phyloP scores from a whole-genome alignment of 257 asterid genomes.

The Solanum tacnaense region DNA sequence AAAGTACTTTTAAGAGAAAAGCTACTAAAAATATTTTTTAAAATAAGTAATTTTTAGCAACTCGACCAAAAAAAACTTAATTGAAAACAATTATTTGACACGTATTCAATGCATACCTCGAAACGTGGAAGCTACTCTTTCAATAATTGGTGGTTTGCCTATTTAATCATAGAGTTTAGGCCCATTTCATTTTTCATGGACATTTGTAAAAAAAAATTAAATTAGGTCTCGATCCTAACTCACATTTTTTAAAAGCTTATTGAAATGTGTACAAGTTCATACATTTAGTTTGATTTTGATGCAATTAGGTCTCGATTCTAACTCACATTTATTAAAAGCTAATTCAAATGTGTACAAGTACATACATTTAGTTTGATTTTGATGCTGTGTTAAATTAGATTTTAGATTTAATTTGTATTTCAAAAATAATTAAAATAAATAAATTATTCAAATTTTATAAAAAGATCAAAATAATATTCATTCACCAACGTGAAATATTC shows the following conservation, averaged over 20 bases:
- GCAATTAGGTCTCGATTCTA: fast-evolving
- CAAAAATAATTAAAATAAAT: too few species aligned
- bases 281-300: background rate
- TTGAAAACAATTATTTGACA: background rate
- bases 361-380: fast-evolving
- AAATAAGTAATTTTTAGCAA: background rate
- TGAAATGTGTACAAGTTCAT: fast-evolving
- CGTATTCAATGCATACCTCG: background rate
- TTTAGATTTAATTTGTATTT: background rate
- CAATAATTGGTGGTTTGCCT: constrained; percentile 22
- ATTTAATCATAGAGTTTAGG: background rate
- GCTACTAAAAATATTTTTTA: too few species aligned
- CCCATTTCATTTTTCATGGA: background rate
- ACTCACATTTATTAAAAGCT: background rate
- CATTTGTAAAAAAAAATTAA: too few species aligned
- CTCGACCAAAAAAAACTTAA: too few species aligned
- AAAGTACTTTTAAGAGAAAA: too few species aligned
- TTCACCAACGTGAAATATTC: too few species aligned
- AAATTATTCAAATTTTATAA: too few species aligned
- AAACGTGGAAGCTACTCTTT: constrained; percentile 29
- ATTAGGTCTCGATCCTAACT: fast-evolving
- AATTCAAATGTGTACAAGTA: too few species aligned
- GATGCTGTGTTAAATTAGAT: background rate
- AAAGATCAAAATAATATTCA: background rate
- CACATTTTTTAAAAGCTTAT: too few species aligned